Evolutionary conservation across 2,329 filamentous ascomycete species (phyloP).

Genomic region (Fusarium keratoplasticum): DNA sequence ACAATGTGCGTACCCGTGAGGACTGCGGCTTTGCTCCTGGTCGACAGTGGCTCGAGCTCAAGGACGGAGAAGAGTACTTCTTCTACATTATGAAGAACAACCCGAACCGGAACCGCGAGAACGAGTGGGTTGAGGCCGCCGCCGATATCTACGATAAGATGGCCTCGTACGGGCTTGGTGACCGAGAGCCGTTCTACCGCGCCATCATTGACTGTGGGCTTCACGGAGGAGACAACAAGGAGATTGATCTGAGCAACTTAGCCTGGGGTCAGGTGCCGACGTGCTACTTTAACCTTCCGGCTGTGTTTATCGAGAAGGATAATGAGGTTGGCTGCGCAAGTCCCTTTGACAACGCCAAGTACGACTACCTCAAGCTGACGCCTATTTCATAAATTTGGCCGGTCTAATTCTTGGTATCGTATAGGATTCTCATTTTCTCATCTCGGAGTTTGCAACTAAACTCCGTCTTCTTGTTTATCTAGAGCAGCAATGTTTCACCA

Average conservation of each 20-base stretch:
- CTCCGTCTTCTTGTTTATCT: not conserved
- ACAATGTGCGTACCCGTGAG: not conserved
- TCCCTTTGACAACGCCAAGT: not conserved
- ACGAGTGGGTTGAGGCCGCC: slow-evolving; percentile 3
- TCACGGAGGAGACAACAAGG: not conserved
- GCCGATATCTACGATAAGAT: slow-evolving; percentile 26
- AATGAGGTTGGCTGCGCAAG: slow-evolving; percentile 5
- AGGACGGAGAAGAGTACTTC: slow-evolving; percentile 21
- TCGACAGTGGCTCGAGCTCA: slow-evolving; percentile 30
- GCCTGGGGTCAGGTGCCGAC: slow-evolving; percentile 7
- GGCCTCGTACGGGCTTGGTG: slow-evolving; percentile 19
- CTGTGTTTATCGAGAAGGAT: slow-evolving; percentile 22
- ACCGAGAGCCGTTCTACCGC: slow-evolving; percentile 21
- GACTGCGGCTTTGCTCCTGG: slow-evolving; percentile 17
- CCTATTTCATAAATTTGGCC: not conserved
- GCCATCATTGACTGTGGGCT: slow-evolving; percentile 24
- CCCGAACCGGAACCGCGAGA: not conserved
- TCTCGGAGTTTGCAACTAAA: not conserved
- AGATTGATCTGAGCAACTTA: slow-evolving; percentile 1
- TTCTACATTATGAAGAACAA: slow-evolving; percentile 29
- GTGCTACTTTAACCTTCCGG: slow-evolving; percentile 25
- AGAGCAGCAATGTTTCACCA: not conserved
- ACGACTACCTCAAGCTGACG: slow-evolving; percentile 4
- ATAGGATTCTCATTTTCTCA: not conserved
- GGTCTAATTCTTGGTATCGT: not conserved